These are phyloP conservation scores for Paracorniculantispora psalliotae DNA, from an alignment of 2,329 filamentous ascomycete genomes.

Conservation along the genomic window DNA sequence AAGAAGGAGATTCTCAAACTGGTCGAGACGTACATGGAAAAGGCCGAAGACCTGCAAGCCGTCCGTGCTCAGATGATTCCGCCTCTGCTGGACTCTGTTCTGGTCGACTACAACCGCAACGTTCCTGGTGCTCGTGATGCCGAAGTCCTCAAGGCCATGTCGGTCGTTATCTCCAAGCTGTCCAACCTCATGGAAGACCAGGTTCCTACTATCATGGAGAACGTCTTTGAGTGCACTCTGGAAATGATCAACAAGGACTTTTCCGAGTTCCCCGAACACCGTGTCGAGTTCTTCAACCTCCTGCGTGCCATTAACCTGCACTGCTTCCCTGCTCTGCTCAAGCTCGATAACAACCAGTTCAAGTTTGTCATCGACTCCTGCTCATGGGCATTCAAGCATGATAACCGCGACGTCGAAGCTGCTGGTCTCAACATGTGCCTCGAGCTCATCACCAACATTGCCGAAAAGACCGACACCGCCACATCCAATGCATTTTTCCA, in stretches of 20 bases:
- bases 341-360: constrained; percentile 93
- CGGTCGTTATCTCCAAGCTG: constrained; percentile 92
- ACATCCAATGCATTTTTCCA: constrained; percentile 97
- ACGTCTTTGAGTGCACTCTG: constrained; percentile 95
- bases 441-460: constrained; percentile 95
- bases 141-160: constrained; percentile 96
- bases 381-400: constrained; percentile 99
- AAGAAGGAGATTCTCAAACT: constrained; percentile 99
- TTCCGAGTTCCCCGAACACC: constrained; percentile 96
- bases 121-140: constrained; percentile 93
- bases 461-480: constrained; percentile 78
- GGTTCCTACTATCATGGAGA: constrained; percentile 95
- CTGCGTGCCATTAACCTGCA: constrained; percentile 93
- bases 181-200: constrained; percentile 99
- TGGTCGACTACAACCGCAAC: constrained; percentile 95
- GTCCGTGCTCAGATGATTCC: constrained; percentile 92
- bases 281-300: constrained; percentile 99
- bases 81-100: constrained; percentile 86
- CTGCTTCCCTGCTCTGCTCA: constrained; percentile 91
- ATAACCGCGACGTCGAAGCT: constrained; percentile 95
- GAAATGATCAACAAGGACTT: constrained; percentile 99
- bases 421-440: constrained; percentile 97
- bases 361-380: constrained; percentile 99
- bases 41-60: constrained; percentile 91
- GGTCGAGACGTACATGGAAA: constrained; percentile 96